phyloP scores from a whole-genome alignment of 2,329 filamentous ascomycete genomes.

The Graphilbum sp. region DNA sequence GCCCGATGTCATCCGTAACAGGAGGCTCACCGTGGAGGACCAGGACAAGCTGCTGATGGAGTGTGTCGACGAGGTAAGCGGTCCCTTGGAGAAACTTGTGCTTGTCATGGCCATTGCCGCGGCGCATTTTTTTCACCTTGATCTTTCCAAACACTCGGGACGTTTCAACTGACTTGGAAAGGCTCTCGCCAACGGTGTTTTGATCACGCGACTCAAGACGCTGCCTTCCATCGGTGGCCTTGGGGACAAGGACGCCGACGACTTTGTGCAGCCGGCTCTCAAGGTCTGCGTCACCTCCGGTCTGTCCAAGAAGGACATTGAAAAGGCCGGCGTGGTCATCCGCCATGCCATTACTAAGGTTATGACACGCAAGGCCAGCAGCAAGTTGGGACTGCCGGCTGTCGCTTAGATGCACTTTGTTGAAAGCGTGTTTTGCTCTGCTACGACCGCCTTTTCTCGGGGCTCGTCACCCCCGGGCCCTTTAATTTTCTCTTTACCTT shows the following conservation, averaged over 20 bases:
- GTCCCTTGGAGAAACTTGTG: too few species aligned
- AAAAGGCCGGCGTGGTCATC: slow-evolving; percentile 79
- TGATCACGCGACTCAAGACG: slow-evolving; percentile 75
- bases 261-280: slow-evolving; percentile 61
- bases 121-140: too few species aligned
- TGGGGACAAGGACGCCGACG: slow-evolving; percentile 51
- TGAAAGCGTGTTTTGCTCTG: too few species aligned
- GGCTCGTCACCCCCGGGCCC: too few species aligned
- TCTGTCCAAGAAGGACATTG: slow-evolving; percentile 83
- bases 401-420: slow-evolving; percentile 6
- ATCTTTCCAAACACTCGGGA: too few species aligned
- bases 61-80: slow-evolving; percentile 88
- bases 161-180: too few species aligned
- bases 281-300: slow-evolving; percentile 85
- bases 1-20: slow-evolving; percentile 58
- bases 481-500: too few species aligned
- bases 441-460: too few species aligned
- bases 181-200: slow-evolving; percentile 72
- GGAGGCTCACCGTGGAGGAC: slow-evolving; percentile 53
- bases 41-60: slow-evolving; percentile 79
- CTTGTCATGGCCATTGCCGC: too few species aligned
- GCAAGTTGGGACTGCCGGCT: slow-evolving; percentile 10
- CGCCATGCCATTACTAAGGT: slow-evolving; percentile 90
- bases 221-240: slow-evolving; percentile 49
- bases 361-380: slow-evolving; percentile 42